These are phyloP conservation scores for Boechera retrofracta DNA, from an alignment of 345 rosid species.

Conservation along the genomic window DNA sequence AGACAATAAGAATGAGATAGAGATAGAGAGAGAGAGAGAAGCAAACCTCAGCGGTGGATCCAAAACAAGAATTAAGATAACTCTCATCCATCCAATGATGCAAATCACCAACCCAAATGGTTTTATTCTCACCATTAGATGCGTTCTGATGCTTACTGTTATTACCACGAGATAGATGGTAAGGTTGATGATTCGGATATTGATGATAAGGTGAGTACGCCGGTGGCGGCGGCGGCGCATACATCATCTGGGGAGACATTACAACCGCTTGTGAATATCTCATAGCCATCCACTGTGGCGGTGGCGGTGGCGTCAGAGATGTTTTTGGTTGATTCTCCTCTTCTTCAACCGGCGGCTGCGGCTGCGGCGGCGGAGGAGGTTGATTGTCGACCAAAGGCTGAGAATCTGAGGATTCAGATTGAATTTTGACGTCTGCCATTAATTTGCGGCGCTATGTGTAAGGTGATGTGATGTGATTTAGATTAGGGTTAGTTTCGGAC, in stretches of 20 bases:
- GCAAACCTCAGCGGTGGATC: conserved; percentile 75
- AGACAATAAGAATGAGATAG: background rate
- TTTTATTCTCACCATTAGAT: conserved; percentile 69
- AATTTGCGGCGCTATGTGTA: background rate
- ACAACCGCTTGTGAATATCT: conserved; percentile 80
- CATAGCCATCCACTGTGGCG: conserved; percentile 69
- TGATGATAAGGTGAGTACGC: conserved; percentile 60
- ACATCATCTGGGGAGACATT: conserved; percentile 86
- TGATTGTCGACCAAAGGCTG: conserved; percentile 26
- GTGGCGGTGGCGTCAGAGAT: conserved; percentile 23
- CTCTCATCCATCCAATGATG: conserved; percentile 98
- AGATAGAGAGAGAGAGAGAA: conserved; percentile 12
- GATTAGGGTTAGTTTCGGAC: background rate
- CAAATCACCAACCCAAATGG: conserved; percentile 94
- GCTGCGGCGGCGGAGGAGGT: background rate
- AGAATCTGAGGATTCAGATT: conserved; percentile 29
- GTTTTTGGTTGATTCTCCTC: conserved; percentile 38
- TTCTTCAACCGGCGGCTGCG: conserved; percentile 5
- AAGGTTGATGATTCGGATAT: conserved; percentile 49
- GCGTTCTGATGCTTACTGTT: conserved; percentile 46
- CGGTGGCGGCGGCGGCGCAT: conserved; percentile 59
- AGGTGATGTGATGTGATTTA: background rate
- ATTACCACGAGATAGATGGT: conserved; percentile 33
- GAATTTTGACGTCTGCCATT: conserved; percentile 36
- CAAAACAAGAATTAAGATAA: conserved; percentile 78